These are phyloP conservation scores for Sugiyamaella valdiviana DNA, from an alignment of 805 yeast species.

Conservation along the genomic window DNA sequence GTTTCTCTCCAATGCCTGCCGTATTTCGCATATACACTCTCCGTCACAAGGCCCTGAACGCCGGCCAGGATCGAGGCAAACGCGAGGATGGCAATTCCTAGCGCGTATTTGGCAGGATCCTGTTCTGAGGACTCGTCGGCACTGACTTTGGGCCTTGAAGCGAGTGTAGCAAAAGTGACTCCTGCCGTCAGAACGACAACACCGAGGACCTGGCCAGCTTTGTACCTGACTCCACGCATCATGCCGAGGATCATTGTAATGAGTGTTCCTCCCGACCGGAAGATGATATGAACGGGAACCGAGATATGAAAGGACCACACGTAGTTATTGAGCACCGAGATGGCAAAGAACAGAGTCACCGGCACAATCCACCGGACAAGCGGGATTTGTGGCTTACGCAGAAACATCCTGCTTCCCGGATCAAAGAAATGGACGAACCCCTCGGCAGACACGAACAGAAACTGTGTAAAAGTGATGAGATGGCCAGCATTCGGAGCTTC, in stretches of 20 bases:
- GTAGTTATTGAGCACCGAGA: conserved; percentile 50
- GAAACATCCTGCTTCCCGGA: conserved; percentile 29
- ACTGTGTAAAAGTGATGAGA: conserved; percentile 53
- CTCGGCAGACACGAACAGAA: conserved; percentile 44
- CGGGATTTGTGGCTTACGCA: conserved; percentile 30
- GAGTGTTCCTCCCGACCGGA: conserved; percentile 59
- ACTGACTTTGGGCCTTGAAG: conserved; percentile 9
- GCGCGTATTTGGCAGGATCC: conserved; percentile 18
- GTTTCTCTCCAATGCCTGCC: conserved; percentile 62
- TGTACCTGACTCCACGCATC: conserved; percentile 43
- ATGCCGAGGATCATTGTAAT: conserved; percentile 54
- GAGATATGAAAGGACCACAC: conserved; percentile 54
- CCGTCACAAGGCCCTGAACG: conserved; percentile 53
- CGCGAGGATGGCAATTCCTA: conserved; percentile 40
- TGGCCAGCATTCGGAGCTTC: conserved; percentile 38
- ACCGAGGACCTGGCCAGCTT: conserved; percentile 41
- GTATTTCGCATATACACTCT: conserved; percentile 42
- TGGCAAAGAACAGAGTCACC: conserved; percentile 45
- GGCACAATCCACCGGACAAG: conserved; percentile 38
- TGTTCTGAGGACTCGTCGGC: neutral
- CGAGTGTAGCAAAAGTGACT: conserved; percentile 39
- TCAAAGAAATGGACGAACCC: conserved; percentile 38
- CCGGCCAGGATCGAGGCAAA: conserved; percentile 49
- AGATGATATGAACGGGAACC: conserved; percentile 60
- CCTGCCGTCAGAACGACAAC: conserved; percentile 52